Evolutionary conservation across 1,284 basidiomycete species (phyloP).

Genomic region (Pseudozyma thailandica): DNA sequence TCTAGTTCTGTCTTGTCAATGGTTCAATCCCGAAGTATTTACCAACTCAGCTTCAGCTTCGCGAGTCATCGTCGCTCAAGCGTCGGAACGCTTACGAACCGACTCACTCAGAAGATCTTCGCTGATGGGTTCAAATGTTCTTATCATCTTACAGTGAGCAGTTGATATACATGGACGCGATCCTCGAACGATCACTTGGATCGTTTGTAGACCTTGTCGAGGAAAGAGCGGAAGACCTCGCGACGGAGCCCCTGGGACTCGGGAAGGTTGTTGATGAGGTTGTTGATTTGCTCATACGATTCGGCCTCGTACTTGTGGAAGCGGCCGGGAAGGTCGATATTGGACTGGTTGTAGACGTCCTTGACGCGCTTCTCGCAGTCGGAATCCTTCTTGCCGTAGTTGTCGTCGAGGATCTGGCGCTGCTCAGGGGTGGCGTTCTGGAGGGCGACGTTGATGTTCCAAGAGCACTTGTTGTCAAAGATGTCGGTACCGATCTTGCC

Average conservation of each 20-base stretch:
- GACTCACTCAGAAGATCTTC: no score
- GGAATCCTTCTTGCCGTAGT: constrained; percentile 86
- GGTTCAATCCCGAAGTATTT: no score
- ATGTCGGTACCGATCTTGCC: constrained; percentile 99
- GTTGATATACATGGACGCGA: background rate
- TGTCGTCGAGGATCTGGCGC: constrained; percentile 74
- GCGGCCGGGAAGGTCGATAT: constrained; percentile 73
- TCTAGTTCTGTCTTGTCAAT: no score
- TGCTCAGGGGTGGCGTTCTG: constrained; percentile 75
- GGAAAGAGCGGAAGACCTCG: constrained; percentile 84
- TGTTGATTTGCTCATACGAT: constrained; percentile 72
- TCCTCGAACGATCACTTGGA: constrained; percentile 61
- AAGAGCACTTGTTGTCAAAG: constrained; percentile 98
- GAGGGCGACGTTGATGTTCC: constrained; percentile 93
- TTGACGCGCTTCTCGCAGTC: constrained; percentile 79
- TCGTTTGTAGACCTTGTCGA: constrained; percentile 87
- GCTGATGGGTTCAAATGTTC: no score
- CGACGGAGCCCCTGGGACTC: constrained; percentile 73
- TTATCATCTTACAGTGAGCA: no score
- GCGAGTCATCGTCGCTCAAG: no score
- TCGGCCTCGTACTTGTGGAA: constrained; percentile 84
- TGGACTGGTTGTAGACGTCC: constrained; percentile 79
- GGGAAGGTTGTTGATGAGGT: constrained; percentile 61
- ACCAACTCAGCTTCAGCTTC: no score
- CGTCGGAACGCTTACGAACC: no score